Evolutionary conservation across 1,284 basidiomycete genomes (phyloP).

Genomic region (Tilletia horrida): DNA sequence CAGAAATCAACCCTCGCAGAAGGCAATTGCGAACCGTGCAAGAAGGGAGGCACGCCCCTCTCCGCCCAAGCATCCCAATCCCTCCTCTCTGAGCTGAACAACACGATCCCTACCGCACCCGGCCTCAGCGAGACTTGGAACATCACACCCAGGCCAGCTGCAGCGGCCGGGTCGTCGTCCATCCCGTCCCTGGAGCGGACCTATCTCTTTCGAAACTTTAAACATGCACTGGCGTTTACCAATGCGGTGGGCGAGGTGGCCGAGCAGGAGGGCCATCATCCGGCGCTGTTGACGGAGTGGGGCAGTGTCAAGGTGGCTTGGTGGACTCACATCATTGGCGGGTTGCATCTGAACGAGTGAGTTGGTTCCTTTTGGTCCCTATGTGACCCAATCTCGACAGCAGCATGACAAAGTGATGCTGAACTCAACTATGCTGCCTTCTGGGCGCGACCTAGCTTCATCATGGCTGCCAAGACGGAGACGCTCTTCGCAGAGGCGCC

Average conservation of each 20-base stretch:
- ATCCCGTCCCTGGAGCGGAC: slow-evolving; percentile 32
- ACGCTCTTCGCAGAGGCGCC: slow-evolving; percentile 34
- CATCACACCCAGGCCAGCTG: not conserved
- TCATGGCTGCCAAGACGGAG: slow-evolving; percentile 53
- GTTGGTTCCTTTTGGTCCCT: slow-evolving; percentile 11
- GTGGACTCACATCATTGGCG: slow-evolving; percentile 52
- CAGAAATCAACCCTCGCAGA: not conserved
- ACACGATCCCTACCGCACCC: not conserved
- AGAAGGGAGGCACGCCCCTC: slow-evolving; percentile 9
- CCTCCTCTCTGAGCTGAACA: slow-evolving; percentile 2
- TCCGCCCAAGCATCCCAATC: not conserved
- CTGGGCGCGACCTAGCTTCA: slow-evolving; percentile 29
- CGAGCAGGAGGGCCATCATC: slow-evolving; percentile 48
- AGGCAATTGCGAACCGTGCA: slow-evolving; percentile 11
- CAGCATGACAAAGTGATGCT: too few species aligned
- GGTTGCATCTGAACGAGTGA: slow-evolving; percentile 35
- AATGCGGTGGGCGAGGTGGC: slow-evolving; percentile 37
- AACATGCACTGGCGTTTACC: slow-evolving; percentile 37
- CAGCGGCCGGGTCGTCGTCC: not conserved
- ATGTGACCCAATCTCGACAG: too few species aligned
- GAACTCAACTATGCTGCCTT: not conserved
- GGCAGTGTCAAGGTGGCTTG: slow-evolving; percentile 49
- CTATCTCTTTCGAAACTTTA: slow-evolving; percentile 47
- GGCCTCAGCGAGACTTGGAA: not conserved
- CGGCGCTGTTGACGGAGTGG: slow-evolving; percentile 49